These are phyloP conservation scores for Senna tora DNA, from an alignment of 306 rosid species.

Conservation along the genomic window DNA sequence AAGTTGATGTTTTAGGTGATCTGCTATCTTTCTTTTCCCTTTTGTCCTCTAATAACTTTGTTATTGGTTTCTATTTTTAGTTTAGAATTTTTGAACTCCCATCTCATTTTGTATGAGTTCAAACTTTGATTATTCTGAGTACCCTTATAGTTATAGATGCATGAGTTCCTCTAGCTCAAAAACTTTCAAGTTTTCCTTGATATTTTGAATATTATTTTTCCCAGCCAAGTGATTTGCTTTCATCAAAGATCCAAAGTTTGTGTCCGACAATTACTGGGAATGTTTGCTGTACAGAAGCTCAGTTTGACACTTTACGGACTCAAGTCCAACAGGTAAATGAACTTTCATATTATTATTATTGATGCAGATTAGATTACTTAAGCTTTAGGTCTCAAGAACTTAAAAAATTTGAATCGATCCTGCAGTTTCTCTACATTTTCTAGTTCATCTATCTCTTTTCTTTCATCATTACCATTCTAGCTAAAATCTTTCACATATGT, in stretches of 20 bases:
- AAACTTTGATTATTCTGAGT: constrained; percentile 13
- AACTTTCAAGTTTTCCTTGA: constrained; percentile 31
- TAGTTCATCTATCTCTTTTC: constrained; percentile 16
- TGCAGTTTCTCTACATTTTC: constrained; percentile 16
- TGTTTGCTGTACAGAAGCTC: constrained; percentile 89
- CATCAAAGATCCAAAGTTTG: constrained; percentile 93
- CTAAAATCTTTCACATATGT: constrained; percentile 5
- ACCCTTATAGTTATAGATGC: constrained; percentile 31
- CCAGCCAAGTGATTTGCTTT: constrained; percentile 92
- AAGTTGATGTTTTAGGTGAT: background rate
- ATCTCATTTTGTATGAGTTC: background rate
- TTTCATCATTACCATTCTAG: constrained; percentile 13
- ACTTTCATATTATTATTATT: constrained; percentile 13
- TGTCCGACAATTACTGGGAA: constrained; percentile 96
- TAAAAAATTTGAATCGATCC: constrained; percentile 26
- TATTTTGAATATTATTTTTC: constrained; percentile 38
- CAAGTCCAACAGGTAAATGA: constrained; percentile 86
- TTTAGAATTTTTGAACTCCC: constrained; percentile 6
- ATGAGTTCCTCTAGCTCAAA: constrained; percentile 29
- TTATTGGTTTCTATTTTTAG: background rate
- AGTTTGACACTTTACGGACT: constrained; percentile 78
- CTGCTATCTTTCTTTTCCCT: background rate
- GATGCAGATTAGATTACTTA: constrained; percentile 8
- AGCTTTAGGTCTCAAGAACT: constrained; percentile 4
- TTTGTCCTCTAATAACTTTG: background rate